Evolutionary conservation across 1,284 basidiomycete genomes (phyloP), one percentile per base, ranked within the genome.

Genomic region (Ganoderma boninense): DNA sequence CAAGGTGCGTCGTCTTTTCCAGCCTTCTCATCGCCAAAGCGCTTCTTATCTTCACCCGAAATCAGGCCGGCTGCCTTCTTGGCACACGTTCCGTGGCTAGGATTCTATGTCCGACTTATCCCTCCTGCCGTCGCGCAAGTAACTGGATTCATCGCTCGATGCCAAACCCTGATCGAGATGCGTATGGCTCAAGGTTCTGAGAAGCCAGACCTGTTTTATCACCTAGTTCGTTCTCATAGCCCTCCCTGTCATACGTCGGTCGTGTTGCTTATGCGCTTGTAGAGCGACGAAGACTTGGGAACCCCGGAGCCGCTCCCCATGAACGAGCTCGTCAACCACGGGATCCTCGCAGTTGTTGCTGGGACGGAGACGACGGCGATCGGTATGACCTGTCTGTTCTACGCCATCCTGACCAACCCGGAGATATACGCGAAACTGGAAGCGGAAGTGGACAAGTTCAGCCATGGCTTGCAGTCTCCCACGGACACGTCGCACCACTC

Each of bases 321-420:
- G 49, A 54, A 54, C 49, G 49, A 54, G 49, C 49, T 54, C 13
- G 49, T 54, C 49, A 54, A 54, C 49, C 49, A 54, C 49, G 49
- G 49, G 7, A 54, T 54, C 49, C 49, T 54, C 23, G 49, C 49
- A 10, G 49, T 54, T n/a, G 49, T 54, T 23, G 49, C 49, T 4
- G 49, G 49, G 13, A 23, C 49, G 11, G 49, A 54, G 49, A 54
- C 49, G 23, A 54, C 49, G 2, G 49, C 49, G 7, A 54, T 54
- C 13, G 49, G 49, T 11, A 4, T 54, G 23, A 54, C 49, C 4
- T 54, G 49, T 54, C 11, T 54, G 13, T 54, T 54, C 49, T 54
- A 54, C 23, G 49, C 23, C 23, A 54, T 54, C n/a, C 23, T 54
- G 13, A 54, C 49, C 23, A 23, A 54, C 4, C 49, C 23, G 4